Conservation (phyloP, 306 rosid species). For the Cercis canadensis region DNA sequence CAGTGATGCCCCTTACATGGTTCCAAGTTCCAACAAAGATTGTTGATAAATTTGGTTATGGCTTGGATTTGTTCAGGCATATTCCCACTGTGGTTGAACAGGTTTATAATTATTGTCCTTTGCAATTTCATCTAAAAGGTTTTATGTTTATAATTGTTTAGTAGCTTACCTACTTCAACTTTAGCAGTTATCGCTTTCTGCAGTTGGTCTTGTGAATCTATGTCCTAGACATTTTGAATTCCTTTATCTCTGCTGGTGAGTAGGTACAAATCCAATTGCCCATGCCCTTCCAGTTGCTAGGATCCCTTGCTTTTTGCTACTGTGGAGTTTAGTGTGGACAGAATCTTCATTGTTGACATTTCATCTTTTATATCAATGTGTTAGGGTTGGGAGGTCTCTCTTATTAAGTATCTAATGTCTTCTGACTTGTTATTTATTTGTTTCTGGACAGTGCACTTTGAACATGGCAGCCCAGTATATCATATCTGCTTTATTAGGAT, state of each 20-base stretch:
- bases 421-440: conserved; percentile 16
- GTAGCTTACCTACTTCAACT: no score
- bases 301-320: conserved; percentile 9
- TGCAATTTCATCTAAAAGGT: background rate
- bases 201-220: background rate
- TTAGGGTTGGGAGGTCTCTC: no score
- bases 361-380: no score
- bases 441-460: conserved; percentile 36
- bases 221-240: background rate
- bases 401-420: background rate
- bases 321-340: background rate
- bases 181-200: no score
- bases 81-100: conserved; percentile 23
- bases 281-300: background rate
- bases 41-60: background rate
- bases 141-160: conserved; percentile 19
- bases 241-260: conserved; percentile 11
- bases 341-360: background rate
- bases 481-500: conserved; percentile 45
- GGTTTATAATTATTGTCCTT: conserved; percentile 2
- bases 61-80: background rate
- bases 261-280: background rate
- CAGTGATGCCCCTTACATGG: conserved; percentile 6
- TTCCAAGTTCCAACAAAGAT: background rate
- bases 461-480: conserved; percentile 68